Conservation (phyloP, 1,284 basidiomycete species). For the Moniliophthora roreri region DNA sequence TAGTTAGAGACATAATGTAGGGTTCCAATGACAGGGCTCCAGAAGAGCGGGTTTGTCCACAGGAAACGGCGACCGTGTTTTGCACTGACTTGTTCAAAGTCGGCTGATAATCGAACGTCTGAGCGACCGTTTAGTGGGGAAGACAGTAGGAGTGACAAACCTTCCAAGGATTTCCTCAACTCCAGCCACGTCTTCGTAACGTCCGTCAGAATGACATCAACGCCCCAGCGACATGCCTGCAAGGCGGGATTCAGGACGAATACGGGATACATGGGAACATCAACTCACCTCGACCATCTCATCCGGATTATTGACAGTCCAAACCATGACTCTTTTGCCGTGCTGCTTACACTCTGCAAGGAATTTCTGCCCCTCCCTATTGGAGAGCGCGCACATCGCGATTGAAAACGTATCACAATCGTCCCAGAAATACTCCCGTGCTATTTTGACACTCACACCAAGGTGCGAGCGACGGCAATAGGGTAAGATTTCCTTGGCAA, state of each 20-base stretch:
- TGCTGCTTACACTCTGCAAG: slow-evolving; percentile 75
- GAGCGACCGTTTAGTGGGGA: neutral
- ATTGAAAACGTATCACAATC: slow-evolving; percentile 90
- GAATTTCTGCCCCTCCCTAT: slow-evolving; percentile 74
- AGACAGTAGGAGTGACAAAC: slow-evolving; percentile 37
- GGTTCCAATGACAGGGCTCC: too few relatives aligned
- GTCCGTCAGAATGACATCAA: slow-evolving; percentile 89
- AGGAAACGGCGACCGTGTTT: too few relatives aligned
- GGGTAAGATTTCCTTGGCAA: slow-evolving; percentile 76
- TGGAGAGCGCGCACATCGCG: slow-evolving; percentile 75
- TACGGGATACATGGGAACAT: slow-evolving; percentile 11
- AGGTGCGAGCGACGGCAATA: slow-evolving; percentile 88
- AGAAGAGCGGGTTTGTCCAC: too few relatives aligned
- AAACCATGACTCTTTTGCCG: slow-evolving; percentile 89
- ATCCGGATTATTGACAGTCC: slow-evolving; percentile 92
- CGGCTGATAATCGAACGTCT: slow-evolving; percentile 1
- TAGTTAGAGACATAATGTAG: too few relatives aligned
- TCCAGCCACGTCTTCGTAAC: slow-evolving; percentile 77
- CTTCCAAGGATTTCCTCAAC: slow-evolving; percentile 63
- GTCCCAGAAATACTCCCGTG: slow-evolving; percentile 89
- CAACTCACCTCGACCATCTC: slow-evolving; percentile 87
- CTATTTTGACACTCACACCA: slow-evolving; percentile 67
- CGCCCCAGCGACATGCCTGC: slow-evolving; percentile 88
- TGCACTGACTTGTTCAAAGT: too few relatives aligned
- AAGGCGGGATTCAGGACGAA: neutral